A percentile compares a stretch with the other conserved stretches of the same genome.
Conservation (phyloP, 108 stramenopile genomes). For the Nitzschia sp. region DNA sequence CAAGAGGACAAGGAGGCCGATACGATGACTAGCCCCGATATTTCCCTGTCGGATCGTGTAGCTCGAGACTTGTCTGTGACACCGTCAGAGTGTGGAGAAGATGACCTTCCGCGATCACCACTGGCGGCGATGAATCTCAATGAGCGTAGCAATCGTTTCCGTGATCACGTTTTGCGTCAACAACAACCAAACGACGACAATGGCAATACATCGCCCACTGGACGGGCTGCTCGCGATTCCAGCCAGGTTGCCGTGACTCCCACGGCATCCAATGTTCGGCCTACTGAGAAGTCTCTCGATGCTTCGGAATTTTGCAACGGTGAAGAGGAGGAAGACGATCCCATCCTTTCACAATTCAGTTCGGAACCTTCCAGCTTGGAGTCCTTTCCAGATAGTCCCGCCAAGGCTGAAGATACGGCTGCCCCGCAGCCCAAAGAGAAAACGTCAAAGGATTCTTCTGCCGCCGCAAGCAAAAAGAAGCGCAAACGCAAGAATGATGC, state of each 20-base stretch:
- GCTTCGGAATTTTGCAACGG: neutral
- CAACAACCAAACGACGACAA: neutral
- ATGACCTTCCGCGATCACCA: conserved; percentile 16
- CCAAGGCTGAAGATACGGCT: neutral
- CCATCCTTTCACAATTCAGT: conserved; percentile 39
- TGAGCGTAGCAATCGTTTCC: conserved; percentile 31
- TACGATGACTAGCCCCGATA: neutral
- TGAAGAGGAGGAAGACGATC: conserved; percentile 20
- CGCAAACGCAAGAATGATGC: neutral
- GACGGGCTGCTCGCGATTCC: neutral
- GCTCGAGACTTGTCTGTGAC: conserved; percentile 9
- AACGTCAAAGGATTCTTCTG: neutral
- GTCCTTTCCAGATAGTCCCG: conserved; percentile 30
- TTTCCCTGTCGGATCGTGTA: neutral
- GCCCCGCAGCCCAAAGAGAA: neutral
- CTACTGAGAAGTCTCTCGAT: neutral
- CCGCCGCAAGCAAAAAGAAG: conserved; percentile 10
- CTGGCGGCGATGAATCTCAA: conserved; percentile 30
- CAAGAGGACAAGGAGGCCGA: neutral
- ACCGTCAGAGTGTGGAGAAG: conserved; percentile 10
- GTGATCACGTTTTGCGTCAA: conserved; percentile 18
- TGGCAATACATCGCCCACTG: neutral
- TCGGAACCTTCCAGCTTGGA: conserved; percentile 27
- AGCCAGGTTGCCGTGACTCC: conserved; percentile 31
- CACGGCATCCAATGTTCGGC: conserved; percentile 8